phyloP scores from a whole-genome alignment of 306 rosid species.

The Gastrolobium villosum region DNA sequence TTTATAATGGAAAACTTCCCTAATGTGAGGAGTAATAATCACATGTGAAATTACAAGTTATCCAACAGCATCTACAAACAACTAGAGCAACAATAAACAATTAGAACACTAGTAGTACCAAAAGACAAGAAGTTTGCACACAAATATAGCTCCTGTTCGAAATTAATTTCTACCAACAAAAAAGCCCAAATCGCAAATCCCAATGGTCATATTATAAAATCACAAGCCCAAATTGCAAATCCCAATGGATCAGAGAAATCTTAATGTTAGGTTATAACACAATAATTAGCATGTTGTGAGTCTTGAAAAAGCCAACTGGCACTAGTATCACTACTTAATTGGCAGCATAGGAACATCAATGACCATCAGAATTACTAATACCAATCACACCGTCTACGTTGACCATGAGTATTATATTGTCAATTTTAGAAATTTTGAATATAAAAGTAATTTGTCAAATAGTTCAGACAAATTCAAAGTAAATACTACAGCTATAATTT shows the following conservation, averaged over 20 bases:
- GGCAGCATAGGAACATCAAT: background rate
- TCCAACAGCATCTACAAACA: no score
- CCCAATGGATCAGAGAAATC: background rate
- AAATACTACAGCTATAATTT: background rate
- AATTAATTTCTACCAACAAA: no score
- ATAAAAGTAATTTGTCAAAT: background rate
- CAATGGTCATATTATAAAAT: no score
- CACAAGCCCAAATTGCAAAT: no score
- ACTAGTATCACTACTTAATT: background rate
- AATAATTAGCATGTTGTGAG: background rate
- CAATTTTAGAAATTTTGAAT: background rate
- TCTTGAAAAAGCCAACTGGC: conserved; percentile 10
- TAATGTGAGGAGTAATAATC: no score
- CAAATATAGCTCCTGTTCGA: no score
- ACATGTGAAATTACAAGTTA: no score
- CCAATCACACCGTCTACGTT: background rate
- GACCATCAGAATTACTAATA: conserved; percentile 9
- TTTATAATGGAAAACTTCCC: no score
- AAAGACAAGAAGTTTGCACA: no score
- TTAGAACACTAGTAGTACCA: no score
- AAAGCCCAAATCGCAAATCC: no score
- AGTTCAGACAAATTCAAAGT: background rate
- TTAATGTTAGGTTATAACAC: background rate
- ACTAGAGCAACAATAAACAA: no score
- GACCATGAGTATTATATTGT: background rate